A percentile compares a stretch with the other conserved stretches of the same genome.
Evolutionary conservation across 371 early-diverging fungal species (phyloP).

Genomic region (Rhizomucor pusillus): DNA sequence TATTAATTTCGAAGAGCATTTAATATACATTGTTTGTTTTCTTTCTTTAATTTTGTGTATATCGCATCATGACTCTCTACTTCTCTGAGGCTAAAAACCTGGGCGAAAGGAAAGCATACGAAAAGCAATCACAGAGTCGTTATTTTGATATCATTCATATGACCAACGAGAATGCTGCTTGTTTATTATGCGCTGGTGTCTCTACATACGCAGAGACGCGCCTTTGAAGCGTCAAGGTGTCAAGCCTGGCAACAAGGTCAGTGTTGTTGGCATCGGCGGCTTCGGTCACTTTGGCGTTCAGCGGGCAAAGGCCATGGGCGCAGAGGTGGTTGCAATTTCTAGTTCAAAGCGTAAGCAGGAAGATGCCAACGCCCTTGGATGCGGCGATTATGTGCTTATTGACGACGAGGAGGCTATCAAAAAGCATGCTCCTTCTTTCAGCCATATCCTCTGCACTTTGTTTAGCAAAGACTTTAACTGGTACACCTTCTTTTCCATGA

Average conservation of each 20-base stretch:
- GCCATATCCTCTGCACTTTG: conserved; percentile 34
- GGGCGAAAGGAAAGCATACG: too few species aligned
- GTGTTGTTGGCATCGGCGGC: conserved; percentile 58
- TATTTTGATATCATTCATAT: too few species aligned
- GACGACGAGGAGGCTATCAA: conserved; percentile 12
- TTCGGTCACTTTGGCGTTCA: conserved; percentile 21
- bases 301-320: conserved; percentile 60
- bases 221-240: conserved; percentile 51
- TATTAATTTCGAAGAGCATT: too few species aligned
- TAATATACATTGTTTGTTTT: too few species aligned
- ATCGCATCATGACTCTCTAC: too few species aligned
- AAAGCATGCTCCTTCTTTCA: conserved; percentile 6
- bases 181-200: conserved; percentile 48
- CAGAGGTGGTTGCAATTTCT: conserved; percentile 51
- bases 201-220: conserved; percentile 63
- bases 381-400: conserved; percentile 26
- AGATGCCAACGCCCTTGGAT: conserved; percentile 29
- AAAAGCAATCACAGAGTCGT: too few species aligned
- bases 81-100: too few species aligned
- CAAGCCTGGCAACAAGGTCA: conserved; percentile 53
- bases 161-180: conserved; percentile 49
- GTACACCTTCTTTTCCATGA: conserved; percentile 30
- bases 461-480: conserved; percentile 39
- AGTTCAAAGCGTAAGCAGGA: conserved; percentile 27
- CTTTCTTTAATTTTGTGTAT: too few species aligned